Percentiles rank a stretch among this genome's conserved stretches.
These are phyloP conservation scores for Alectoria sarmentosa DNA, from an alignment of 495 filamentous ascomycete species.

Conservation along the genomic window DNA sequence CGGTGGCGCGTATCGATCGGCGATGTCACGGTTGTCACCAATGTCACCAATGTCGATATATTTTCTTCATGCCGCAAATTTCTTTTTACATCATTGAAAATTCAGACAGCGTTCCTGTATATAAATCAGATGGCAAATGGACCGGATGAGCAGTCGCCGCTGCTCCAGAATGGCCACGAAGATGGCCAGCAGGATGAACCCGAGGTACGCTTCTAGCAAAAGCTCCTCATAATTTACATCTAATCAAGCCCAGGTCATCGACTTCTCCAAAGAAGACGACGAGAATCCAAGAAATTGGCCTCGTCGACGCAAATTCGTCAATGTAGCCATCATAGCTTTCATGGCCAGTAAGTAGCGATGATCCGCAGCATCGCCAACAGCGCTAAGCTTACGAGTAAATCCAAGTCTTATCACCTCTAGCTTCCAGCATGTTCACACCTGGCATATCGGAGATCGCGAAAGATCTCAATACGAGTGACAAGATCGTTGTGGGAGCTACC, in stretches of 20 bases:
- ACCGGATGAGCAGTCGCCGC: constrained; percentile 18
- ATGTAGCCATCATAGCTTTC: constrained; percentile 36
- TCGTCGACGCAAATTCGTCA: constrained; percentile 31
- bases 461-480: constrained; percentile 26
- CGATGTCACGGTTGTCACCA: neutral
- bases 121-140: constrained; percentile 2
- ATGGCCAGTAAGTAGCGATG: constrained; percentile 30
- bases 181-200: constrained; percentile 9
- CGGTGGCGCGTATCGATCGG: neutral
- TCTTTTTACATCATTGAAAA: neutral
- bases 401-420: constrained; percentile 35
- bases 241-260: constrained; percentile 24
- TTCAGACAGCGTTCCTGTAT: neutral
- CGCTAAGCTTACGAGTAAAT: neutral
- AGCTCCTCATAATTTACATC: neutral
- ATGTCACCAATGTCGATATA: too few species aligned
- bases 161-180: constrained; percentile 12
- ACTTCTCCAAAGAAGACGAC: constrained; percentile 33
- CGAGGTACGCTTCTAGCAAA: constrained; percentile 3
- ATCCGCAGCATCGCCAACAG: neutral
- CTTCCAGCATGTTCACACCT: constrained; percentile 38
- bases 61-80: too few species aligned
- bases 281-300: constrained; percentile 36
- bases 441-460: constrained; percentile 37
- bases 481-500: constrained; percentile 31